phyloP scores from a whole-genome alignment of 2,329 filamentous ascomycete genomes.

The Emergomyces africanus region DNA sequence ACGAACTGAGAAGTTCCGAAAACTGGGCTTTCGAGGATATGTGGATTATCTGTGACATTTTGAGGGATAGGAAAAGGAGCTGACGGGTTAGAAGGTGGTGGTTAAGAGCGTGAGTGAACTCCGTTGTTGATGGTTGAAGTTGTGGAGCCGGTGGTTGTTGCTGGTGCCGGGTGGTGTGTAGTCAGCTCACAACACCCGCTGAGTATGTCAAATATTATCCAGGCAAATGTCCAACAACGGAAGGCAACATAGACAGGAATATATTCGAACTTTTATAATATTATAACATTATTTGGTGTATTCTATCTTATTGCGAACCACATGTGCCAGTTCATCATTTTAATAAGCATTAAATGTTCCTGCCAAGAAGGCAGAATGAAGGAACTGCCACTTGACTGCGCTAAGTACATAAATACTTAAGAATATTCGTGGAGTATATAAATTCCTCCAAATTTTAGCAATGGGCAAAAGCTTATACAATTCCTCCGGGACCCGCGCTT shows the following conservation, averaged over 20 bases:
- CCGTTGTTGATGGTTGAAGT: too few species aligned
- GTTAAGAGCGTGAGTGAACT: conserved; percentile 2
- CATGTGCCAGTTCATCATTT: too few species aligned
- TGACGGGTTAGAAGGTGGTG: conserved; percentile 10
- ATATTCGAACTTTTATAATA: not conserved
- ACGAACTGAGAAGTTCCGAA: conserved; percentile 52
- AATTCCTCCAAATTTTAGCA: not conserved
- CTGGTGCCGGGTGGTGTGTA: too few species aligned
- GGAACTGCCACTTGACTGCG: not conserved
- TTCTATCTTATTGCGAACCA: not conserved
- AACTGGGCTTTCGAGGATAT: conserved; percentile 59
- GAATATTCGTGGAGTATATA: not conserved
- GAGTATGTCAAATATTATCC: not conserved
- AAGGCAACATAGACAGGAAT: not conserved
- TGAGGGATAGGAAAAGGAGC: conserved; percentile 12
- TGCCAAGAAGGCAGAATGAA: not conserved
- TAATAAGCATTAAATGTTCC: too few species aligned
- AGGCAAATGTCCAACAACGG: not conserved
- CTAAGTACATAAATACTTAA: not conserved
- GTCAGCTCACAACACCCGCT: not conserved
- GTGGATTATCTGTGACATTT: conserved; percentile 31
- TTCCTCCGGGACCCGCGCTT: too few species aligned
- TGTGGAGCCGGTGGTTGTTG: too few species aligned
- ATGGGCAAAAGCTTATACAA: not conserved
- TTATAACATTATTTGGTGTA: not conserved